These are phyloP conservation scores for Malassezia sympodialis DNA, from an alignment of 1,284 basidiomycete genomes.

Conservation along the genomic window DNA sequence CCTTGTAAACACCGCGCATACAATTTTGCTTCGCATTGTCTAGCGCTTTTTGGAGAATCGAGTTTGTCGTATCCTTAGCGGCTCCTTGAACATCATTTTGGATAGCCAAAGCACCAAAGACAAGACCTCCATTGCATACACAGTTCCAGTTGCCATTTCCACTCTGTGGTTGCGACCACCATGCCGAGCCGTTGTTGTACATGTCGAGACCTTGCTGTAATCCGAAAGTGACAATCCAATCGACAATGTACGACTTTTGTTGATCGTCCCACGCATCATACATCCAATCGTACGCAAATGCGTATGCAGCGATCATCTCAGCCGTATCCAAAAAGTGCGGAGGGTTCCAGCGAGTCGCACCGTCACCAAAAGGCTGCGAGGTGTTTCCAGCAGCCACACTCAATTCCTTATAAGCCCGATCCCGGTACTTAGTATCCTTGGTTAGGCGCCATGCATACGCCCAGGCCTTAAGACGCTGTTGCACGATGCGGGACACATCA, in stretches of 20 bases:
- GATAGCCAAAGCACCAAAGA: conserved; percentile 80
- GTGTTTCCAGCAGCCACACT: conserved; percentile 48
- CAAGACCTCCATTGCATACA: conserved; percentile 84
- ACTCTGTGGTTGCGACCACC: conserved; percentile 50
- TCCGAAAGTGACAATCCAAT: conserved; percentile 69
- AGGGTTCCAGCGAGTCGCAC: conserved; percentile 60
- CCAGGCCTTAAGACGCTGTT: conserved; percentile 82
- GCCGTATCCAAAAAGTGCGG: conserved; percentile 86
- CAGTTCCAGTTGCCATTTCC: conserved; percentile 88
- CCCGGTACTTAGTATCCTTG: conserved; percentile 78
- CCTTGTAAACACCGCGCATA: conserved; percentile 55
- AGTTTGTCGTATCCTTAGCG: conserved; percentile 60
- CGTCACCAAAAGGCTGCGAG: conserved; percentile 54
- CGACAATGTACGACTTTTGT: conserved; percentile 63
- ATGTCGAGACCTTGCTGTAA: conserved; percentile 52
- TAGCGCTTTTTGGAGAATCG: conserved; percentile 61
- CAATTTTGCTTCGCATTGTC: conserved; percentile 72
- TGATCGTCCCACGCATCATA: conserved; percentile 70
- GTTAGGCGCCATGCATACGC: conserved; percentile 83
- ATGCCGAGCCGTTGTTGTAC: conserved; percentile 46
- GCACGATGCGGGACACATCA: conserved; percentile 79
- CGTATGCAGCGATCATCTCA: conserved; percentile 59
- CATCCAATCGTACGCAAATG: conserved; percentile 86
- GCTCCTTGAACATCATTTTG: conserved; percentile 60
- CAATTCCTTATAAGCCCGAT: conserved; percentile 73